A percentile compares a stretch with the other conserved stretches of the same genome.
Conservation (phyloP, 2,329 filamentous ascomycete species). For the Ophiostoma fasciatum region DNA sequence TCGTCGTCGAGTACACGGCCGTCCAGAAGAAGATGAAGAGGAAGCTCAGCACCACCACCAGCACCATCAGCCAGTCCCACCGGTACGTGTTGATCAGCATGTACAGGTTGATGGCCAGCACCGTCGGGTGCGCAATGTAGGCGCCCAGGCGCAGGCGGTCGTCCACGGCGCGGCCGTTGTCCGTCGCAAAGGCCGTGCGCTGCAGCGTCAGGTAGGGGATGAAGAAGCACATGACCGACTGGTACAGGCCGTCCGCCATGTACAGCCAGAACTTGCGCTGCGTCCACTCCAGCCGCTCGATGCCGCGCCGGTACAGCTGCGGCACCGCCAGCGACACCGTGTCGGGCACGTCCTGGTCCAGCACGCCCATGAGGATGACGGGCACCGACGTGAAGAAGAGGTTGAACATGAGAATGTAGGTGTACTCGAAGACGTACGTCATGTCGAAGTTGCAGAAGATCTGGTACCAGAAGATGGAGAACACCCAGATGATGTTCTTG, state of each 20-base stretch:
- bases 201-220: conserved; percentile 73
- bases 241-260: conserved; percentile 89
- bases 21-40: conserved; percentile 93
- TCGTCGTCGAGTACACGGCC: conserved; percentile 56
- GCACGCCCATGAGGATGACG: conserved; percentile 86
- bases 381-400: conserved; percentile 91
- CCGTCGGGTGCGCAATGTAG: conserved; percentile 70
- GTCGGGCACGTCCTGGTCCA: conserved; percentile 94
- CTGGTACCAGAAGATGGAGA: conserved; percentile 94
- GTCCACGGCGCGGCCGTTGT: conserved; percentile 59
- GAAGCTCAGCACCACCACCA: conserved; percentile 70
- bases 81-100: conserved; percentile 92
- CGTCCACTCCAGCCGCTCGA: conserved; percentile 93
- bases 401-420: conserved; percentile 94
- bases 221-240: conserved; percentile 87
- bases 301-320: conserved; percentile 87
- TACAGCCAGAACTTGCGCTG: conserved; percentile 94
- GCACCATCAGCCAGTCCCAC: conserved; percentile 92
- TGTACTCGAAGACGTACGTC: conserved; percentile 94
- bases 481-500: conserved; percentile 99
- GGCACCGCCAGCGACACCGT: conserved; percentile 87
- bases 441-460: conserved; percentile 93
- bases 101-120: conserved; percentile 85
- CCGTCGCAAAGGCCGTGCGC: conserved; percentile 51
- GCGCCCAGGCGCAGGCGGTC: conserved; percentile 77